phyloP scores from a whole-genome alignment of 441 rosid species.

The Manihot esculenta region DNA sequence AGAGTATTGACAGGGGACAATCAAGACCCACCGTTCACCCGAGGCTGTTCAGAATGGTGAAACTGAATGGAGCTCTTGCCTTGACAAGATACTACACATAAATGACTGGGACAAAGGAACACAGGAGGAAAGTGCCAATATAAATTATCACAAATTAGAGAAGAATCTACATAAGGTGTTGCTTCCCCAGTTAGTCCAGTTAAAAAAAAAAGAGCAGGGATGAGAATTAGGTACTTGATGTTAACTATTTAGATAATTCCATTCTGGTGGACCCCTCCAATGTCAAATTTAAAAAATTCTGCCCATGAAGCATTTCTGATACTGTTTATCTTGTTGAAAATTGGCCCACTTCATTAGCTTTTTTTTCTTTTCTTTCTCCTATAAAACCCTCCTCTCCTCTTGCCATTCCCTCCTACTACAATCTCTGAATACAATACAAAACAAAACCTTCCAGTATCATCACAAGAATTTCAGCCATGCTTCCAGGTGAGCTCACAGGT shows the following conservation, averaged over 20 bases:
- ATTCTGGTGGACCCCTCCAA: slow-evolving; percentile 25
- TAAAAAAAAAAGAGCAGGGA: neutral
- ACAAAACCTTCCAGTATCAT: slow-evolving; percentile 12
- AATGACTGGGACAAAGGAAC: slow-evolving; percentile 2
- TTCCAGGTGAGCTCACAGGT: slow-evolving; percentile 53
- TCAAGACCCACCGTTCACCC: slow-evolving; percentile 3
- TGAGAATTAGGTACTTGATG: slow-evolving; percentile 37
- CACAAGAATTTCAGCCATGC: slow-evolving; percentile 37
- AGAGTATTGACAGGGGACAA: neutral
- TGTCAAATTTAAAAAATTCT: slow-evolving; percentile 5
- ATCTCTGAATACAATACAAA: neutral
- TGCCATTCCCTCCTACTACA: slow-evolving; percentile 29
- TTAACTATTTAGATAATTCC: slow-evolving; percentile 21
- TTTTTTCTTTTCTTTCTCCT: slow-evolving; percentile 22
- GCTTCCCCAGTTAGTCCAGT: too few species aligned
- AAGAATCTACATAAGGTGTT: slow-evolving; percentile 1
- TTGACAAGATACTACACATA: neutral
- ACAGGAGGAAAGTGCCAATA: slow-evolving; percentile 3
- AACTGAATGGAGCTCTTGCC: neutral
- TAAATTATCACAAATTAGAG: neutral
- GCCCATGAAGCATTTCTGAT: slow-evolving; percentile 26
- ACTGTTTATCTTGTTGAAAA: slow-evolving; percentile 24
- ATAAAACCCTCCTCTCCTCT: slow-evolving; percentile 47
- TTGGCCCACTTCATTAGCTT: slow-evolving; percentile 33
- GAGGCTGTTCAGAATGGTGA: neutral